phyloP scores from a whole-genome alignment of 176 grass and related monocot genomes.

The Raddia guianensis region DNA sequence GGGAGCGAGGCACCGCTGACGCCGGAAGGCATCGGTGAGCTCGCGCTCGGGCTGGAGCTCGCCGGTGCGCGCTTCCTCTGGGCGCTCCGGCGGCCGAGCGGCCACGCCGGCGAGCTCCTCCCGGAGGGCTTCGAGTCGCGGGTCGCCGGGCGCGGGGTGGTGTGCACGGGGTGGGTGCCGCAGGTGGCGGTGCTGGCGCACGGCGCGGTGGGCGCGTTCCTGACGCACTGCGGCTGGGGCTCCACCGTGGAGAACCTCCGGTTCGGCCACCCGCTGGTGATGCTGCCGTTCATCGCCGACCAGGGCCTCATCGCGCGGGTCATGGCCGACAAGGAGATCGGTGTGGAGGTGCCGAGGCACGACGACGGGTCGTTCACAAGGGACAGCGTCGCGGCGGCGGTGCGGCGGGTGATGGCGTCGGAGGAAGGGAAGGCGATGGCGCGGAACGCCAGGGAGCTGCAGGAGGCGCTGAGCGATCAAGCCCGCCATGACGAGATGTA shows the following conservation, averaged over 20 bases:
- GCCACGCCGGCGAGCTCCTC: neutral
- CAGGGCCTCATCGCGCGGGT: constrained; percentile 44
- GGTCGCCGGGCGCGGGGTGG: neutral
- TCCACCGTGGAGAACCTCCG: constrained; percentile 35
- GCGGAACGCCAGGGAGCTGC: constrained; percentile 16
- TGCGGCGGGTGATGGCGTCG: constrained; percentile 40
- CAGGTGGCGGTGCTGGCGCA: constrained; percentile 20
- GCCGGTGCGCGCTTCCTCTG: constrained; percentile 38
- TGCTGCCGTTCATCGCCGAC: constrained; percentile 41
- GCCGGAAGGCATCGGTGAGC: neutral
- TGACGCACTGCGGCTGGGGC: constrained; percentile 50
- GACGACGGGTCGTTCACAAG: constrained; percentile 36
- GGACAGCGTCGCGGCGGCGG: constrained; percentile 17
- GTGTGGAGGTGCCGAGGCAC: constrained; percentile 31
- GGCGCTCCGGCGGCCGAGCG: constrained; percentile 19
- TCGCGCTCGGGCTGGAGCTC: constrained; percentile 41
- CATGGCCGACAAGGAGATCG: constrained; percentile 36
- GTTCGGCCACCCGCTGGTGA: constrained; percentile 30
- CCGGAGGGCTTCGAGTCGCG: constrained; percentile 35
- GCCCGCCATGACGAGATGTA: neutral
- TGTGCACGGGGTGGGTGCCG: constrained; percentile 43
- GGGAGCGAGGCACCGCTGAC: constrained; percentile 40
- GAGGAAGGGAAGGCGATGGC: constrained; percentile 13
- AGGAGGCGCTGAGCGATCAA: neutral
- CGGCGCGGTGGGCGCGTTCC: constrained; percentile 29